Conservation (phyloP, 2,329 filamentous ascomycete species). For the Arthrinium phaeospermum region DNA sequence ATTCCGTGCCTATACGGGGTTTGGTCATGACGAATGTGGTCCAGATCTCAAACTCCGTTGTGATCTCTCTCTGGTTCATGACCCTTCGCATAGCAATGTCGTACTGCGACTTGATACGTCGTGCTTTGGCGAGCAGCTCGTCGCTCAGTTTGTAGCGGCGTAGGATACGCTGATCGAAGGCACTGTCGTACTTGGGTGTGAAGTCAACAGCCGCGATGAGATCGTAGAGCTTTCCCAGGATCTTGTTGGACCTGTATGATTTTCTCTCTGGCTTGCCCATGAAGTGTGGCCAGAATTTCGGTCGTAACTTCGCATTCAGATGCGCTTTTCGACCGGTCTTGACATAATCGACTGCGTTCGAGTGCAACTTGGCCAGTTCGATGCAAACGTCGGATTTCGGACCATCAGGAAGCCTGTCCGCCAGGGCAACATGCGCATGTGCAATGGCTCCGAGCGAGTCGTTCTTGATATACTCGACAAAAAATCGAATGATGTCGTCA, state of each 20-base stretch:
- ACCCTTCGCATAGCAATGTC: slow-evolving; percentile 78
- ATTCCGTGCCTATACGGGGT: slow-evolving; percentile 74
- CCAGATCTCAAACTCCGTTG: slow-evolving; percentile 91
- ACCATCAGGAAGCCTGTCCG: slow-evolving; percentile 67
- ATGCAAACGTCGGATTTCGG: slow-evolving; percentile 75
- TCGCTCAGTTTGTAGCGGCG: slow-evolving; percentile 62
- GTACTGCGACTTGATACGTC: slow-evolving; percentile 75
- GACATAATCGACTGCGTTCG: slow-evolving; percentile 89
- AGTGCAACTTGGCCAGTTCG: slow-evolving; percentile 80
- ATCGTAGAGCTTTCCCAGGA: slow-evolving; percentile 85
- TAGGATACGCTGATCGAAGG: slow-evolving; percentile 80
- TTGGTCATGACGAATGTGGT: slow-evolving; percentile 82
- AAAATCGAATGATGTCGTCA: slow-evolving; percentile 80
- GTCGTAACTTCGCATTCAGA: slow-evolving; percentile 66
- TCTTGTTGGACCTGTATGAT: slow-evolving; percentile 70
- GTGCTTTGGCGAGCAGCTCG: slow-evolving; percentile 62
- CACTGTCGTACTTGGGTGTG: slow-evolving; percentile 69
- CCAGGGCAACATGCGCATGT: slow-evolving; percentile 77
- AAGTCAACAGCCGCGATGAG: slow-evolving; percentile 72
- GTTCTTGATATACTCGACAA: slow-evolving; percentile 91
- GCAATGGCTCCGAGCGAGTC: slow-evolving; percentile 83
- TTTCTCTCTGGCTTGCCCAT: slow-evolving; percentile 66
- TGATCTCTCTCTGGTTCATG: slow-evolving; percentile 83
- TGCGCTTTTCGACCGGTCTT: slow-evolving; percentile 84
- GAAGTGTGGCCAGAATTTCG: slow-evolving; percentile 79